Base-by-base conservation (phyloP, 139 green algal genomes). In the Auxenochlorella protothecoides region DNA sequence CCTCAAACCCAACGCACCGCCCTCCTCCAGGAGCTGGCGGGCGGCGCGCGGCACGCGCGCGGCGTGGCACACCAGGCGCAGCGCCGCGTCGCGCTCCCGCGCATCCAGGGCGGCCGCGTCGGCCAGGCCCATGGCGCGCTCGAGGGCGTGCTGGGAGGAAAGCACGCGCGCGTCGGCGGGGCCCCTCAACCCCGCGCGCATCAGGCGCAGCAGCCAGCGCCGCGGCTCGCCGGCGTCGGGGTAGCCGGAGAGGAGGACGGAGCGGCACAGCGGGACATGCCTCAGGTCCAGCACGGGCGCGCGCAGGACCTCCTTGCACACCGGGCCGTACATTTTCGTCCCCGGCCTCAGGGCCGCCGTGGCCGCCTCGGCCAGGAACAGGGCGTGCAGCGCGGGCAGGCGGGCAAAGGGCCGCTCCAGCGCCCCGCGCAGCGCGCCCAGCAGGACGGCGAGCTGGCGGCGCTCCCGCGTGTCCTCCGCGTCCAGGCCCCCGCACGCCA, bases 131-230 rank as follows among this genome's bases (percentile, higher is more conserved):
- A 89, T 89, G 51, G 81, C 63, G 63, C 83, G 73, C 73, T 89
- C 83, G 4, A 84, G 59, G 3, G 80, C 65, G 51, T 85, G 71
- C 44, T 56, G 57, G 3, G 69, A 66, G 4, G 59, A 54, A 71
- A 79, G 85, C 10, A 88, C 59, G 0, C 8, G 5, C 0, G 69
- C 79, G 54, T 86, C 83, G 3, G 66, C 13, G 3, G 64, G 6
- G 53, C 60, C 71, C 65, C 75, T 53, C 51, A 87, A 70, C 13
- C 82, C 85, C 60, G 76, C 72, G 14, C 75, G 77, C 75, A 93
- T 77, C 75, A 93, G 73, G 65, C 71, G 73, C 73, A 91, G 71
- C 68, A 87, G 56, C 85, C 85, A 93, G 59, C 53, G 51, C 70
- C 77, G 77, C 76, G 92, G 78, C 3, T 67, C 70, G 3, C 60